Evolutionary conservation across 352 stramenopile species (phyloP).

Genomic region (Pythium monospermum): DNA sequence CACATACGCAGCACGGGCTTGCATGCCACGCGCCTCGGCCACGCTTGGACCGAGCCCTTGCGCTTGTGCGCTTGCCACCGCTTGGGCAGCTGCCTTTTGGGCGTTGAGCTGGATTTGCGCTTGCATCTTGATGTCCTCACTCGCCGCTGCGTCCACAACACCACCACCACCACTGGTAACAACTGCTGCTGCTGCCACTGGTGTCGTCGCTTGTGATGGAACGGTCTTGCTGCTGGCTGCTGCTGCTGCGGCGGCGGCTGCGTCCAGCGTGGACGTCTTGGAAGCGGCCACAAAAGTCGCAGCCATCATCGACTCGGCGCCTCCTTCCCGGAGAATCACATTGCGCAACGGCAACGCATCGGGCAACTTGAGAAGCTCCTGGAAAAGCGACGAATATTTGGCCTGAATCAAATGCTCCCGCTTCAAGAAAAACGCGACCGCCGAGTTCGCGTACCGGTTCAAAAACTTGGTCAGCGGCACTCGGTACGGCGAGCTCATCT

Average conservation of each 20-base stretch:
- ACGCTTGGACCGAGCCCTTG: conserved; percentile 68
- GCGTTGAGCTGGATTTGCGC: conserved; percentile 83
- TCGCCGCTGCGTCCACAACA: conserved; percentile 11
- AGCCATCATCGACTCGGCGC: conserved; percentile 87
- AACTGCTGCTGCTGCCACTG: neutral
- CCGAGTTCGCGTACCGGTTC: conserved; percentile 87
- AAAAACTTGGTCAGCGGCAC: conserved; percentile 90
- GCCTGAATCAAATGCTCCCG: conserved; percentile 73
- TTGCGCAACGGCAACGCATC: conserved; percentile 84
- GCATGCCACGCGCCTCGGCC: conserved; percentile 71
- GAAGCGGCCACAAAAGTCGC: conserved; percentile 87
- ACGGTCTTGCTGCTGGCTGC: conserved; percentile 6
- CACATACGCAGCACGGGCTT: conserved; percentile 80
- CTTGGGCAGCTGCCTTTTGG: conserved; percentile 77
- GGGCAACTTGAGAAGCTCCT: conserved; percentile 90
- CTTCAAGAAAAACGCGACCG: conserved; percentile 87
- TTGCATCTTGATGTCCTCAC: conserved; percentile 76
- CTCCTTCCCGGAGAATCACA: conserved; percentile 85
- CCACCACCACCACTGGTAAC: no score
- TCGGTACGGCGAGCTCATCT: conserved; percentile 90
- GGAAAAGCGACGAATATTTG: conserved; percentile 93
- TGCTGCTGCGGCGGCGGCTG: conserved; percentile 21
- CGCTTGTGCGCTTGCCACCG: conserved; percentile 66
- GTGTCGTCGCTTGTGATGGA: conserved; percentile 23
- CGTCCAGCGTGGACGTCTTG: conserved; percentile 35